Evolutionary conservation across 1,139 yeast species (phyloP), one percentile per base, ranked within the genome.

Genomic region (Candida neerlandica): DNA sequence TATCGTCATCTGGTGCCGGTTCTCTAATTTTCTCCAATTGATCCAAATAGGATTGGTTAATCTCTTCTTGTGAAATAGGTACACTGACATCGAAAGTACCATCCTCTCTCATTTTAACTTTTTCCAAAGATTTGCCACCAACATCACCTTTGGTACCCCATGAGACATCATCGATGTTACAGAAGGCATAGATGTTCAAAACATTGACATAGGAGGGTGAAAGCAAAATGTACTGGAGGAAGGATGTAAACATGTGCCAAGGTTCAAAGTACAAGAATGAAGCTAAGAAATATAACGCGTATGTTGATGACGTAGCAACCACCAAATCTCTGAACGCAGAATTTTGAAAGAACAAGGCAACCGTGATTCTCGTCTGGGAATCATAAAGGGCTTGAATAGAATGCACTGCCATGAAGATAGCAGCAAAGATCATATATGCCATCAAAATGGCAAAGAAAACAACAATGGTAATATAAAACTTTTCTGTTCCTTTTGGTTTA

Each of bases 401-500:
- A 55, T 76, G 72, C 33, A 76, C 78, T 2, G 80, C 80, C 78
- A 76, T 72, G 52, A 67, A 76, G 32, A 76, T 67, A 46, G 80
- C 80, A 5, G 80, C 80, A 59, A 92, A 90, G 41, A 92, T 80
- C 85, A 94, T 88, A 64, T 94, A 94, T 0, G 83, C 85, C 98
- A 94, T 94, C 59, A 94, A 73, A 11, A 91, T 77, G 0, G 98
- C 97, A 73, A 92, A 94, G 75, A 94, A 91, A 47, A 84, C 69
- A 48, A 89, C 96, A 59, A 92, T 89, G n/a, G 86, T 81, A 52
- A 89, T 70, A 65, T 94, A 94, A 59, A 90, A 88, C 59, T 75
- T 76, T 55, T 88, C 89, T 0, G 98, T 90, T 38, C 98, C 97
- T 59, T 85, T 86, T 1, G 99, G 99, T 51, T 92, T 86, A 65